A percentile compares a stretch with the other conserved stretches of the same genome.
Conservation (phyloP, 1,284 basidiomycete species). For the Cutaneotrichosporon sp. region DNA sequence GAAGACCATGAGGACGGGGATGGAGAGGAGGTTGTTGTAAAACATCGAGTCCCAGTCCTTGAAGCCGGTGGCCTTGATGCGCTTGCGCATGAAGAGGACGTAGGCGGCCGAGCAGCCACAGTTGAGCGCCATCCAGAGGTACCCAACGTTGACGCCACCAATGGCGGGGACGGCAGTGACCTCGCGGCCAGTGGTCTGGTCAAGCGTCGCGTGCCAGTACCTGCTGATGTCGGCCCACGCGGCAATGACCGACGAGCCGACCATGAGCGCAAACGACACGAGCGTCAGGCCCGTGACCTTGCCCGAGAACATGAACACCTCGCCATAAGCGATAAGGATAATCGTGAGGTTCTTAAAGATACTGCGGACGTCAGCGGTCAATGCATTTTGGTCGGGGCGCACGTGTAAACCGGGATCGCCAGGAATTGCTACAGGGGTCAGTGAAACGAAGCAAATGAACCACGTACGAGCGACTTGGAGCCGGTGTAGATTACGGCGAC, state of each 20-base stretch:
- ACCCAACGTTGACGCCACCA: constrained; percentile 66
- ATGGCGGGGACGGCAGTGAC: constrained; percentile 25
- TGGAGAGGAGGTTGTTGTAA: constrained; percentile 95
- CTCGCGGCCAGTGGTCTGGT: constrained; percentile 41
- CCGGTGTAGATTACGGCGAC: constrained; percentile 97
- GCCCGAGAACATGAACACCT: constrained; percentile 95
- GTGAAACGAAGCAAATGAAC: neutral
- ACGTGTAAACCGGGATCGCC: constrained; percentile 85
- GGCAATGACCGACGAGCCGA: constrained; percentile 91
- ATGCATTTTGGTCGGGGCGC: constrained; percentile 7
- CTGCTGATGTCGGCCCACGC: constrained; percentile 81
- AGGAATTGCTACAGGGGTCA: constrained; percentile 68
- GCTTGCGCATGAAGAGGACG: constrained; percentile 92
- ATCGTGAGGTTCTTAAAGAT: constrained; percentile 99
- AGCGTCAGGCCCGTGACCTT: constrained; percentile 81
- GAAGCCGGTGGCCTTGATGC: constrained; percentile 96
- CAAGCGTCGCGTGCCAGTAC: constrained; percentile 29
- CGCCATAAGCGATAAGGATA: constrained; percentile 96
- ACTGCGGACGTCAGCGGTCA: constrained; percentile 14
- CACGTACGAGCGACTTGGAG: constrained; percentile 80
- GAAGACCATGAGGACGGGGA: constrained; percentile 78
- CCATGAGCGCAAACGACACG: constrained; percentile 89
- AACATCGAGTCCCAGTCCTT: constrained; percentile 99
- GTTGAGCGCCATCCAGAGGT: constrained; percentile 95
- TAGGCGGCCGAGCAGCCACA: constrained; percentile 88